Evolutionary conservation across 192 early-diverging fungal genomes (phyloP), one percentile per base, ranked within the genome.

Genomic region (Phlyctochytrium planicorne): DNA sequence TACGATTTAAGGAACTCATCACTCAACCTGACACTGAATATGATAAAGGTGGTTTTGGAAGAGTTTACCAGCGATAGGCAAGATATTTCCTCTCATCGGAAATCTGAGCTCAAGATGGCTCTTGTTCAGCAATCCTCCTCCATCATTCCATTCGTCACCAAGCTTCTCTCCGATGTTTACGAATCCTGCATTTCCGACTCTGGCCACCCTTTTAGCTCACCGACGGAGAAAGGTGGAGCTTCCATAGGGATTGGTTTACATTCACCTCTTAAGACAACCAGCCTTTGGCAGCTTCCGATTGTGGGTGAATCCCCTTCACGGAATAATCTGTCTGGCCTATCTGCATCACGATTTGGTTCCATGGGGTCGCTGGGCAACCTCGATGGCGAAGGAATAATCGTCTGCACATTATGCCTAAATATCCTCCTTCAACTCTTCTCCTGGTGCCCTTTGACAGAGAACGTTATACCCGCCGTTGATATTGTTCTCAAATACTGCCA

Each of bases 271-370:
- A 59, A 59, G 31, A n/a, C 56, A 3, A 23, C 3, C 3, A 25
- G 34, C 23, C 6, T 31, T 4, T 14, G 25, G 29, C n/a, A 6
- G 29, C 30, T 62, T 2, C 65, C 65, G 30, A 30, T 3, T 3
- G 31, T 67, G 2, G 65, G 65, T 3, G 12, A 34, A 2, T 67
- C 65, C 32, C 65, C 66, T 1, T 68, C 66, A 68, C 52, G 33
- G 35, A 34, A n/a, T 10, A 20, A 10, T 2, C 47, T 30, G 35
- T 30, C 12, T 14, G 34, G 17, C 62, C 35, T 4, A 3, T 2
- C n/a, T 24, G 32, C 35, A n/a, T 34, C 35, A 2, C 12, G 23
- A 16, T 20, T 2, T 20, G 24, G 31, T 17, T 59, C 24, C 53
- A 20, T 10, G 53, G 4, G 16, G 17, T 34, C 29, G 53, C 27